phyloP scores from a whole-genome alignment of 148 eudicot species.

The Spergularia marina region DNA sequence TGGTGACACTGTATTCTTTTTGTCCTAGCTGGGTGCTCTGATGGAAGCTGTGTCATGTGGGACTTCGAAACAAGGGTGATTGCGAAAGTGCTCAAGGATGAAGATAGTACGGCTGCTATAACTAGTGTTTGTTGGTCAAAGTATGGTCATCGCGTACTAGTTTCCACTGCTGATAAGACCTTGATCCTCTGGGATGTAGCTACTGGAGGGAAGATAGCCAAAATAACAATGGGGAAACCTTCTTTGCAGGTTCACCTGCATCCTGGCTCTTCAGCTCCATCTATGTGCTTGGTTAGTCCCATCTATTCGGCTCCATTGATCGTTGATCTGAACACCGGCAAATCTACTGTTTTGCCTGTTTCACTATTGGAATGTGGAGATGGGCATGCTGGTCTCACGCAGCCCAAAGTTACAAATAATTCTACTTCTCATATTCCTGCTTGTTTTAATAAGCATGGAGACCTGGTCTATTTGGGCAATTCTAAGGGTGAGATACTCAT shows the following conservation, averaged over 20 bases:
- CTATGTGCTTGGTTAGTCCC: constrained; percentile 75
- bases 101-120: constrained; percentile 63
- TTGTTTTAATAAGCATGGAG: constrained; percentile 83
- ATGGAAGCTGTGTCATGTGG: constrained; percentile 93
- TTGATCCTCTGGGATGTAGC: constrained; percentile 91
- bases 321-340: constrained; percentile 56
- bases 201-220: constrained; percentile 63
- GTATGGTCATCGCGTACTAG: constrained; percentile 72
- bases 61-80: constrained; percentile 84
- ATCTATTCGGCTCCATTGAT: constrained; percentile 80
- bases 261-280: constrained; percentile 70
- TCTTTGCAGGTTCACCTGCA: constrained; percentile 75
- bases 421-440: constrained; percentile 71
- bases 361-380: constrained; percentile 48
- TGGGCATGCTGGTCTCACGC: constrained; percentile 42
- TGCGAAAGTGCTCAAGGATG: constrained; percentile 70
- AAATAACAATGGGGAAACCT: constrained; percentile 52
- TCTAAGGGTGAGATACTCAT: constrained; percentile 89
- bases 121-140: constrained; percentile 96
- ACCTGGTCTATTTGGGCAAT: constrained; percentile 85
- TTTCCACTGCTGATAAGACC: constrained; percentile 77
- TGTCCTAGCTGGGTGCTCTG: constrained; percentile 83
- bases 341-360: constrained; percentile 53
- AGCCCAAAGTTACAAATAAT: constrained; percentile 63
- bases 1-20: background rate